Conservation (phyloP, 768 basidiomycete species). For the Baorangia bicolor region DNA sequence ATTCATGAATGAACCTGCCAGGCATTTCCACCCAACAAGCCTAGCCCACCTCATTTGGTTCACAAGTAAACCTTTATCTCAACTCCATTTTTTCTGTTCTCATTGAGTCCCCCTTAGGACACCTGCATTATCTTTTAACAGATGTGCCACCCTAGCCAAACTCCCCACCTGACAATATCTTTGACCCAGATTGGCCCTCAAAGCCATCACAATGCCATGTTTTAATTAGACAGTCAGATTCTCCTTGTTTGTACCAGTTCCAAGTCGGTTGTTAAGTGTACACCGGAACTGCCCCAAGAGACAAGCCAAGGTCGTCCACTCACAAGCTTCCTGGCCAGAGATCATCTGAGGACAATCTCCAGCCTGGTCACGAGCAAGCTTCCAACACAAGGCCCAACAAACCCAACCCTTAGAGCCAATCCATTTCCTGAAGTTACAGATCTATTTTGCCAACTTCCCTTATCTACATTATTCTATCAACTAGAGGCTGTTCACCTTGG, state of each 20-base stretch:
- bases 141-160: constrained; percentile 83
- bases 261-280: constrained; percentile 67
- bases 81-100: too few species aligned
- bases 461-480: constrained; percentile 79
- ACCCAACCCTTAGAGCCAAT: constrained; percentile 80
- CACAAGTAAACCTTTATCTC: too few species aligned
- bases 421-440: constrained; percentile 79
- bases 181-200: constrained; percentile 67
- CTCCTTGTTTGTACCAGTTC: constrained; percentile 80
- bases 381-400: constrained; percentile 71
- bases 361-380: constrained; percentile 52
- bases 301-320: constrained; percentile 52
- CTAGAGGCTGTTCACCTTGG: constrained; percentile 82
- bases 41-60: too few species aligned
- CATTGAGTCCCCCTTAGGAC: too few species aligned
- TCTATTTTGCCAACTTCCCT: constrained; percentile 81
- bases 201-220: constrained; percentile 79
- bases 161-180: constrained; percentile 80
- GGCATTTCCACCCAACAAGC: too few species aligned
- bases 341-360: constrained; percentile 57
- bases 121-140: too few species aligned
- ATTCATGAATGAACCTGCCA: too few species aligned
- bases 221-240: constrained; percentile 85
- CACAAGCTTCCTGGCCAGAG: constrained; percentile 38
- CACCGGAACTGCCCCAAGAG: constrained; percentile 52